These are phyloP conservation scores for Oryza punctata DNA, from an alignment of 176 grass and related monocot genomes.

Conservation along the genomic window DNA sequence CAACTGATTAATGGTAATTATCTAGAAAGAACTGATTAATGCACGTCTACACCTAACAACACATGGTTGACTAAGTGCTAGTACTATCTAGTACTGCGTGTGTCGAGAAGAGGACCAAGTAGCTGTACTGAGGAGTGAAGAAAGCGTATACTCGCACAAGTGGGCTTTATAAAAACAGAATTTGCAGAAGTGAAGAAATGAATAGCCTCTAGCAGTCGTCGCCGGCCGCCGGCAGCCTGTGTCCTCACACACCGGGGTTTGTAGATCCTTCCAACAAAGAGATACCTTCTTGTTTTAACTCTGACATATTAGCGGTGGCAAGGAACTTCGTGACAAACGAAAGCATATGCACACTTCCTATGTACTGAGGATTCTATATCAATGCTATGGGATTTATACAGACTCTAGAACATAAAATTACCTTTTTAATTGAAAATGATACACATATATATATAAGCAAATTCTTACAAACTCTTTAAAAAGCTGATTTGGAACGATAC, in stretches of 20 bases:
- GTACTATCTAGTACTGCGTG: not conserved
- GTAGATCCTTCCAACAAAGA: not conserved
- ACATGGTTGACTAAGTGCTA: not conserved
- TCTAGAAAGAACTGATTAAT: not conserved
- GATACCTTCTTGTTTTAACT: not conserved
- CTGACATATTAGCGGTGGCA: no score
- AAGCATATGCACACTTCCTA: no score
- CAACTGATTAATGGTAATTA: not conserved
- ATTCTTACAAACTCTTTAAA: no score
- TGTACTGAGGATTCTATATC: no score
- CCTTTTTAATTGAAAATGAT: no score
- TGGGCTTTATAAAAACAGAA: not conserved
- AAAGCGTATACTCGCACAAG: conserved; percentile 25
- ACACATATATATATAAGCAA: no score
- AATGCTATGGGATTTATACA: no score
- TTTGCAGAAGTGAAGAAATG: conserved; percentile 30
- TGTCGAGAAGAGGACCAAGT: conserved; percentile 18
- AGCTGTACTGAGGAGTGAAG: conserved; percentile 19
- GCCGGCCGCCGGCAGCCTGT: not conserved
- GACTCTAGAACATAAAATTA: no score
- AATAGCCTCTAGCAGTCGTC: not conserved
- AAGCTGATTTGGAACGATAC: no score
- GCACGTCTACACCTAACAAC: not conserved
- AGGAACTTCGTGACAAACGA: no score
- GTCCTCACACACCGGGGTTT: not conserved